Evolutionary conservation across 2,329 filamentous ascomycete genomes (phyloP).

Genomic region (Alternaria sp.): DNA sequence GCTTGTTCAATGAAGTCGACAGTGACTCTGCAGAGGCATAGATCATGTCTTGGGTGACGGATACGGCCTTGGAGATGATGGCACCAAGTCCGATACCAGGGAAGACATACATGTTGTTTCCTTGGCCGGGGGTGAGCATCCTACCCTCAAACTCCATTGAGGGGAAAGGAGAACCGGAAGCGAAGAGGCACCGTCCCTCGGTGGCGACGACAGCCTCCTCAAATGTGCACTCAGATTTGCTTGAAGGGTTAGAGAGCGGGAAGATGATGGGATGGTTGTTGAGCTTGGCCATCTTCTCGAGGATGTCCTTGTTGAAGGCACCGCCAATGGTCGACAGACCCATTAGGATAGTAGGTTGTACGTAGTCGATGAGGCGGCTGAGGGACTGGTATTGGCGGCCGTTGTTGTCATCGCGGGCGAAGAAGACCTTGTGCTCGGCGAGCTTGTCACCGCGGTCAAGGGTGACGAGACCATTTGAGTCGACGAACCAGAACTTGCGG

Average conservation of each 20-base stretch:
- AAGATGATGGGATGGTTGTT: slow-evolving; percentile 81
- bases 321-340: slow-evolving; percentile 94
- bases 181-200: slow-evolving; percentile 89
- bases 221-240: slow-evolving; percentile 97
- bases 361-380: slow-evolving; percentile 90
- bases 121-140: slow-evolving; percentile 63
- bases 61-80: slow-evolving; percentile 86
- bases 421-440: slow-evolving; percentile 83
- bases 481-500: slow-evolving; percentile 95
- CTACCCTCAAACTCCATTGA: slow-evolving; percentile 63
- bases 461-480: slow-evolving; percentile 95
- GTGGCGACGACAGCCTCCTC: slow-evolving; percentile 92
- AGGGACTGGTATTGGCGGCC: slow-evolving; percentile 76
- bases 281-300: slow-evolving; percentile 66
- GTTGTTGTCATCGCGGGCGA: slow-evolving; percentile 70
- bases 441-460: slow-evolving; percentile 91
- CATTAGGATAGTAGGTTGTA: slow-evolving; percentile 93
- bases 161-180: slow-evolving; percentile 91
- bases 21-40: slow-evolving; percentile 90
- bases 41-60: slow-evolving; percentile 94
- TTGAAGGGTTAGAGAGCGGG: slow-evolving; percentile 93
- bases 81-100: slow-evolving; percentile 93
- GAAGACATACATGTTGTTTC: slow-evolving; percentile 94
- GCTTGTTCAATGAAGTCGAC: slow-evolving; percentile 76
- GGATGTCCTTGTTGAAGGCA: slow-evolving; percentile 87